These are phyloP conservation scores for Microthlaspi erraticum DNA, from an alignment of 345 rosid species.

Conservation along the genomic window DNA sequence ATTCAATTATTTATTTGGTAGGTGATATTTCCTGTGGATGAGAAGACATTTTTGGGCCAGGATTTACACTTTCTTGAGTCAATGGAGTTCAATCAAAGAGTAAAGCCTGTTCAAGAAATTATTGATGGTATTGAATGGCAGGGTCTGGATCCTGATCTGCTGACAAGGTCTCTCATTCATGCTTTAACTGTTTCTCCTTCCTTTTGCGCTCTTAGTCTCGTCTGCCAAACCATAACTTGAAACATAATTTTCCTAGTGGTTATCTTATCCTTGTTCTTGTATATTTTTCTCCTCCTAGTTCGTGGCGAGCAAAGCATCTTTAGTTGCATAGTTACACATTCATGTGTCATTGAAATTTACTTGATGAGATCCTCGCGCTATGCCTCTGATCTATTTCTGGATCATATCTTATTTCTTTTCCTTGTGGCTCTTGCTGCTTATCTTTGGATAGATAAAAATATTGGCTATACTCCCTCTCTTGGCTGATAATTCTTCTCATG, in stretches of 20 bases:
- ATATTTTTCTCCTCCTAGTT: slow-evolving; percentile 14
- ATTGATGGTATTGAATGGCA: slow-evolving; percentile 85
- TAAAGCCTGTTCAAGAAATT: slow-evolving; percentile 75
- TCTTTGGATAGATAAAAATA: neutral
- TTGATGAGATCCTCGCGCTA: slow-evolving; percentile 9
- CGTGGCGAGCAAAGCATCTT: slow-evolving; percentile 27
- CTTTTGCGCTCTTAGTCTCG: slow-evolving; percentile 3
- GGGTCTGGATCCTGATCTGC: slow-evolving; percentile 79
- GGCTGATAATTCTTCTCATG: slow-evolving; percentile 12
- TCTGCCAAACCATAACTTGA: slow-evolving; percentile 9
- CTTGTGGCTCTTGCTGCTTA: slow-evolving; percentile 33
- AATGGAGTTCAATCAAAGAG: slow-evolving; percentile 82
- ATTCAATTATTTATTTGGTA: slow-evolving; percentile 37
- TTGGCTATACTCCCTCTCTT: slow-evolving; percentile 21
- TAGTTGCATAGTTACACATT: slow-evolving; percentile 31
- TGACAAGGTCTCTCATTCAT: slow-evolving; percentile 71
- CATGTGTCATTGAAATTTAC: slow-evolving; percentile 1
- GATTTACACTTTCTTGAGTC: slow-evolving; percentile 89
- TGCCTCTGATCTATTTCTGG: slow-evolving; percentile 11
- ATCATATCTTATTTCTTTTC: slow-evolving; percentile 8
- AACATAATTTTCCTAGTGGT: neutral
- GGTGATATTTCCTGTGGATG: slow-evolving; percentile 69
- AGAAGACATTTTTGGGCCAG: slow-evolving; percentile 71
- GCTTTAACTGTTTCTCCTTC: slow-evolving; percentile 19
- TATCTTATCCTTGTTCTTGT: slow-evolving; percentile 26